Percentiles rank a stretch among this genome's conserved stretches.
phyloP scores from a whole-genome alignment of 345 rosid species.

The Acer negundo region DNA sequence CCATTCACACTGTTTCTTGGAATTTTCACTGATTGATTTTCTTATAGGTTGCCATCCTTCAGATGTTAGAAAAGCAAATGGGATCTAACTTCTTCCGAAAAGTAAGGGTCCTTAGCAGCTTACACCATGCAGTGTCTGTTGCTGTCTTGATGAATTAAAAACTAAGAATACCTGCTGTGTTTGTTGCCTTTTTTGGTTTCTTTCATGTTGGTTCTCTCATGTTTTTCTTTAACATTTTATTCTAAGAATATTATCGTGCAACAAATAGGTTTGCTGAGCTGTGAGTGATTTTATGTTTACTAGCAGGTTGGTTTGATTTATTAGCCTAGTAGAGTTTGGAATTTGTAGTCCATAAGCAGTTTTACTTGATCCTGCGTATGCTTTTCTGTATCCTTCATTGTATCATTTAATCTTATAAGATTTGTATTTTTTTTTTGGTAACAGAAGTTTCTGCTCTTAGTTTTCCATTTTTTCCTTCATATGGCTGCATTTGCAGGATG shows the following conservation, averaged over 20 bases:
- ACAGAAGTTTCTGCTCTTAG: too few relatives aligned
- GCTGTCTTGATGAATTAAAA: neutral
- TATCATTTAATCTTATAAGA: neutral
- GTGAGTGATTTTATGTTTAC: neutral
- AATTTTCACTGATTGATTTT: constrained; percentile 18
- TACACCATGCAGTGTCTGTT: constrained; percentile 15
- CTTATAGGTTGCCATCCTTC: constrained; percentile 84
- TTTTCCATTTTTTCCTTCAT: neutral
- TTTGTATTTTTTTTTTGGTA: neutral
- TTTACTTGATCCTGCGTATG: neutral
- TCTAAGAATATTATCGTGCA: neutral
- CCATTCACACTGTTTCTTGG: neutral
- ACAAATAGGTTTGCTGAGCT: neutral
- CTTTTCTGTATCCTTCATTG: neutral
- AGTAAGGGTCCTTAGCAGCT: constrained; percentile 46
- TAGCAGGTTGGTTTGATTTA: neutral
- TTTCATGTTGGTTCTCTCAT: neutral
- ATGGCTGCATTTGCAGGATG: neutral
- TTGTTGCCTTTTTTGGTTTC: neutral
- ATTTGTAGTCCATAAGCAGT: neutral
- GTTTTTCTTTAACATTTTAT: neutral
- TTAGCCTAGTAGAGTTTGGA: neutral
- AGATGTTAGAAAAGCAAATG: constrained; percentile 99
- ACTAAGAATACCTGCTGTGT: neutral
- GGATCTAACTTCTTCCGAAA: constrained; percentile 93